phyloP scores from a whole-genome alignment of 129 eudicot species.

The Artemisia argyi region DNA sequence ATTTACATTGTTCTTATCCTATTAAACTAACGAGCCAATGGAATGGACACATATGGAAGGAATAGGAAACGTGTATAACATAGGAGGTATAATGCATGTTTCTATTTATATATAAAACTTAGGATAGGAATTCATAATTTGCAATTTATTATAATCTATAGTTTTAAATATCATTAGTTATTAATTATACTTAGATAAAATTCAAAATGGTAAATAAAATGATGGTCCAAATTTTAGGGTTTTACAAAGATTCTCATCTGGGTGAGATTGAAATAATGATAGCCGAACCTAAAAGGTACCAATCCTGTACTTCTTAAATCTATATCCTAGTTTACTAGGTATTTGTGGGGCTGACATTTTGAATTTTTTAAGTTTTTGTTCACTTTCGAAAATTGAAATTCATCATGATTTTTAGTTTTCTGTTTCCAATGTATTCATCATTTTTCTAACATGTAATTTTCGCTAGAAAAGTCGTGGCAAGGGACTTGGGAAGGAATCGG shows the following conservation, averaged over 20 bases:
- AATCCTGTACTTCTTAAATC: not conserved
- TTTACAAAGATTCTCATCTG: slow-evolving; percentile 55
- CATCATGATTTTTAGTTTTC: not conserved
- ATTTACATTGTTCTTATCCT: no score
- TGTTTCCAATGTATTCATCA: slow-evolving; percentile 1
- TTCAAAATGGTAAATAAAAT: no score
- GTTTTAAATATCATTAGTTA: no score
- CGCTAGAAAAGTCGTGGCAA: slow-evolving; percentile 80
- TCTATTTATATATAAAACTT: no score
- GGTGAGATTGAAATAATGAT: slow-evolving; percentile 96
- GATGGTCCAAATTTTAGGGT: no score
- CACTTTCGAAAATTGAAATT: not conserved
- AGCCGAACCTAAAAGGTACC: slow-evolving; percentile 85
- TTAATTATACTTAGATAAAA: no score
- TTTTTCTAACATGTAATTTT: slow-evolving; percentile 16
- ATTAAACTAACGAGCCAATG: no score
- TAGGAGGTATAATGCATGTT: no score
- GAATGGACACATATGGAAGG: no score
- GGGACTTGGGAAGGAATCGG: slow-evolving; percentile 86
- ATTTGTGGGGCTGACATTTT: not conserved
- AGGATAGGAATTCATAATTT: no score
- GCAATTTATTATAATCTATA: no score
- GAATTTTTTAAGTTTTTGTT: not conserved
- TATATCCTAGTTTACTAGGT: not conserved
- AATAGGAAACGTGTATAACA: no score